Evolutionary conservation across 2,329 filamentous ascomycete species (phyloP).

Genomic region (Monilinia laxa): DNA sequence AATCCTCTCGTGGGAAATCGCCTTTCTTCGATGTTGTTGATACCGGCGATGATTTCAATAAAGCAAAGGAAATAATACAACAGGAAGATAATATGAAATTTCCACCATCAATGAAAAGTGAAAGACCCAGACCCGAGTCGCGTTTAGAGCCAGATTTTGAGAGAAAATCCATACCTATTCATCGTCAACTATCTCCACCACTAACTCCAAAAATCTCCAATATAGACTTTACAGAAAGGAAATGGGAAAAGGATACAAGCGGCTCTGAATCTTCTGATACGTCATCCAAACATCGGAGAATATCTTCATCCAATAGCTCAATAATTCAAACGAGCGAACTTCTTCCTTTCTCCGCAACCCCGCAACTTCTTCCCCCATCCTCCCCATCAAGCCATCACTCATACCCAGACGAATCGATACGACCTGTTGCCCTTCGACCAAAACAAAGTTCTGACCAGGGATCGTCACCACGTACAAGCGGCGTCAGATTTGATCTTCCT

Average conservation of each 20-base stretch:
- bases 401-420: constrained; percentile 24
- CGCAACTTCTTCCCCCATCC: constrained; percentile 10
- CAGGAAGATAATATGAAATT: constrained; percentile 41
- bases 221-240: neutral
- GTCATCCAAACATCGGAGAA: constrained; percentile 5
- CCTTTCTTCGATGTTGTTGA: constrained; percentile 33
- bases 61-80: constrained; percentile 35
- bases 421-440: constrained; percentile 29
- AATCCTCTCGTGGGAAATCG: constrained; percentile 23
- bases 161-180: neutral
- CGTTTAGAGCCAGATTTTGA: constrained; percentile 12
- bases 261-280: constrained; percentile 14
- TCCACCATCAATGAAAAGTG: constrained; percentile 36
- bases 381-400: constrained; percentile 8
- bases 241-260: neutral
- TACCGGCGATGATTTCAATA: constrained; percentile 27
- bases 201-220: constrained; percentile 4
- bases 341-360: neutral
- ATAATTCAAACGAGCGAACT: constrained; percentile 22
- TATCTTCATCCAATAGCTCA: constrained; percentile 16
- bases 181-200: neutral
- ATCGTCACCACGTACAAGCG: constrained; percentile 26
- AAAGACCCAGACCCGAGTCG: constrained; percentile 33
- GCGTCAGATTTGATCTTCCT: constrained; percentile 27
- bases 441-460: constrained; percentile 26